Base-by-base conservation (phyloP, 73 alveolate genomes). In the Symbiodinium natans region DNA sequence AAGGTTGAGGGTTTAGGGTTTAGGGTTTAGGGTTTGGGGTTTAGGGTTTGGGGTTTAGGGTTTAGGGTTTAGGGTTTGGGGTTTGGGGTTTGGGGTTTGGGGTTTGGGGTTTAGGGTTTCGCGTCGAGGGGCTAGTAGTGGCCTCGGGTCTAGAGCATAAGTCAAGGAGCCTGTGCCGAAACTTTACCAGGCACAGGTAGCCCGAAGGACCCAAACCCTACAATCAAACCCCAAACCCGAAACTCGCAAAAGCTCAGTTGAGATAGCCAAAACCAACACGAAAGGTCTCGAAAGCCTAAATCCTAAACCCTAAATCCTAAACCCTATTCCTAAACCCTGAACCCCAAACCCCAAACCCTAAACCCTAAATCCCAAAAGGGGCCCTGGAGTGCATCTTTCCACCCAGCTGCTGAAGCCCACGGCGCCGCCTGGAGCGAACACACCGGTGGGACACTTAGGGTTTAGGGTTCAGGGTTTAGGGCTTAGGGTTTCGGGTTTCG, bases 341-440 rank as follows among this genome's bases (percentile, higher is more conserved):
- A 59, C 77, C 31, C 31, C 10, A 23, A 63, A 2, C 75, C 75
- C 75, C 27, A 0, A 17, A 25, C 75, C 75, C 75, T 56, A 15
- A 56, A 25, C 34, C 33, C 75, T 56, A 46, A 46, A 6, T 13
- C 5, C 59, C 13, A 46, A 46, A 46, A 46, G 13, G n/a, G n/a
- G n/a, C n/a, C n/a, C n/a, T n/a, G n/a, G n/a, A 46, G 21, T 9
- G 59, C 59, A 46, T 13, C 59, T 9, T 41, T 42, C 21, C 38
- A 1, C 85, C 71, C 31, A 34, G 86, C 34, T 48, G 34, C 96
- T 89, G 77, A 89, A 89, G 31, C 96, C 96, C 6, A 89, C n/a
- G 52, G 96, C 96, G 34, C 88, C 48, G 82, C 92, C 98, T 74
- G 82, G 83, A 41, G 82, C 19, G 98, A 92, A 27, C 48, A 38